These are phyloP conservation scores for Ilyonectria robusta DNA, from an alignment of 2,329 filamentous ascomycete genomes.

Conservation along the genomic window DNA sequence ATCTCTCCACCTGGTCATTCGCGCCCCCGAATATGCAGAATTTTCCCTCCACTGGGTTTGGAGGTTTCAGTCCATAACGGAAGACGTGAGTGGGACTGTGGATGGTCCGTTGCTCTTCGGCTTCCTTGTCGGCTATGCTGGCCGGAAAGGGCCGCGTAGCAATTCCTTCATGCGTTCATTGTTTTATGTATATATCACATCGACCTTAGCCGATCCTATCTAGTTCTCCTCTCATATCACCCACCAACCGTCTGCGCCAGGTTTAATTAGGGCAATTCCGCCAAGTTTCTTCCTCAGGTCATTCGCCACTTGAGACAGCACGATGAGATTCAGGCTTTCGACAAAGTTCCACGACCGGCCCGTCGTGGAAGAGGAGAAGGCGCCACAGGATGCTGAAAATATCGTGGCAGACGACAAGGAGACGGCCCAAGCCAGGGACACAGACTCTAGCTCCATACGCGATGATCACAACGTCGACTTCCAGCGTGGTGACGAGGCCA, in stretches of 20 bases:
- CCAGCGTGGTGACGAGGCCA: constrained; percentile 27
- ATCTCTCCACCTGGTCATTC: background rate
- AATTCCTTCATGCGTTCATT: background rate
- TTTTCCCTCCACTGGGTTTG: background rate
- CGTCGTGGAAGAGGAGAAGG: constrained; percentile 19
- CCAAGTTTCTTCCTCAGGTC: background rate
- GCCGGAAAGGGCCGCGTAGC: background rate
- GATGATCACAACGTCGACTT: constrained; percentile 15
- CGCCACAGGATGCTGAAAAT: constrained; percentile 15
- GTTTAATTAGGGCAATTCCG: background rate
- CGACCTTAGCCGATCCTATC: background rate
- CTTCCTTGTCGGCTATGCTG: background rate
- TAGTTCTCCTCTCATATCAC: background rate
- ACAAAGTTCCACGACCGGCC: constrained; percentile 7
- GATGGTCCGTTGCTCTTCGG: background rate
- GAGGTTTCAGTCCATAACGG: constrained; percentile 1
- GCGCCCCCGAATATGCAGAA: background rate
- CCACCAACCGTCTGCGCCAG: background rate
- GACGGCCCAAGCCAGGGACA: background rate
- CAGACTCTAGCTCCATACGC: background rate
- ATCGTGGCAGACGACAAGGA: constrained; percentile 16
- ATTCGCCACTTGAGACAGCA: background rate
- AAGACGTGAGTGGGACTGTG: constrained; percentile 1
- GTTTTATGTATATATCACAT: background rate
- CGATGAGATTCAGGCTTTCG: constrained; percentile 21